A percentile compares a stretch with the other conserved stretches of the same genome.
Evolutionary conservation across 2,329 filamentous ascomycete genomes (phyloP).

Genomic region (Cercospora brassicicola): DNA sequence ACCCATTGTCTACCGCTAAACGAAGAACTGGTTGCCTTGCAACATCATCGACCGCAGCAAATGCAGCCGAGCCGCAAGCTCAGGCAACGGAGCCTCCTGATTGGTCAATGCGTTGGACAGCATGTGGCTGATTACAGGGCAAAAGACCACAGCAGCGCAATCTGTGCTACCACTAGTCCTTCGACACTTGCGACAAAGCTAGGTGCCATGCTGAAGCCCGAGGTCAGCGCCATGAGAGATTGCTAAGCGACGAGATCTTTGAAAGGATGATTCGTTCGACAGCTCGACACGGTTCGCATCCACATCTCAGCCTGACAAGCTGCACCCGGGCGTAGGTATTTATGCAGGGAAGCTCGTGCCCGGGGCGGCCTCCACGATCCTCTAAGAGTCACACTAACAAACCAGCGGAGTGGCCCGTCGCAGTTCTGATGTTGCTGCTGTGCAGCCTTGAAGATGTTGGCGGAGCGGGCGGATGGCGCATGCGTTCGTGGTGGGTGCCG

Average conservation of each 20-base stretch:
- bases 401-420: background rate
- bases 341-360: background rate
- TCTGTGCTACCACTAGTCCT: background rate
- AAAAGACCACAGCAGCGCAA: background rate
- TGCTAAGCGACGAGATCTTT: background rate
- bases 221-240: too few relatives aligned
- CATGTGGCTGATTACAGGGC: background rate
- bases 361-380: slow-evolving; percentile 2
- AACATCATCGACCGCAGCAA: background rate
- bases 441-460: slow-evolving; percentile 1
- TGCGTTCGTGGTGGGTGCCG: background rate
- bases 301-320: background rate
- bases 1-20: background rate
- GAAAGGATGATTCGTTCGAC: background rate
- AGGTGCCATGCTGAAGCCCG: background rate
- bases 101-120: background rate
- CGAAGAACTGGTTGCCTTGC: slow-evolving; percentile 5
- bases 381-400: background rate
- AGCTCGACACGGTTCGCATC: background rate
- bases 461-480: background rate
- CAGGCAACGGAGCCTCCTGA: background rate
- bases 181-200: background rate
- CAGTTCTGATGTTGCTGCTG: slow-evolving; percentile 1
- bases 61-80: background rate
- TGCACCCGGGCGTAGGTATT: slow-evolving; percentile 2